Percentiles rank a stretch among this genome's conserved stretches.
Conservation (phyloP, 768 basidiomycete species). For the Amanita thiersii region DNA sequence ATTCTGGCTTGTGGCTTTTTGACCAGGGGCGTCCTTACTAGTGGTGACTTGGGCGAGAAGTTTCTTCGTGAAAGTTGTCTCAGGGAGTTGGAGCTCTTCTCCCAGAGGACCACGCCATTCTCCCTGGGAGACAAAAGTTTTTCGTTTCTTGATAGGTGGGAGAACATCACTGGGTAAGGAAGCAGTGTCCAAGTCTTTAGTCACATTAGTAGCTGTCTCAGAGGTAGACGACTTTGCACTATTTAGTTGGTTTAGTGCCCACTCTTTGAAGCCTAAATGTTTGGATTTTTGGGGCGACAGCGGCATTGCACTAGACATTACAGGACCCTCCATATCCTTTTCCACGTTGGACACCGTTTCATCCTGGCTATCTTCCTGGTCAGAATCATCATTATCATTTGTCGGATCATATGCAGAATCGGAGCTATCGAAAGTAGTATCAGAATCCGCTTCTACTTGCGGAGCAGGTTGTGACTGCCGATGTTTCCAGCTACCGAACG, state of each 20-base stretch:
- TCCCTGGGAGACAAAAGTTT: conserved; percentile 20
- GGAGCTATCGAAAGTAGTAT: conserved; percentile 70
- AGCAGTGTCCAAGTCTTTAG: conserved; percentile 14
- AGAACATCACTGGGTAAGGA: conserved; percentile 5
- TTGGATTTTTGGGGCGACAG: conserved; percentile 26
- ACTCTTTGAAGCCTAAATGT: conserved; percentile 69
- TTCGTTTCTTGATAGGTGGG: conserved; percentile 32
- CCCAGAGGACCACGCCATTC: conserved; percentile 78
- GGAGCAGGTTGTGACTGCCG: conserved; percentile 16
- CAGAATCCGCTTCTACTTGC: conserved; percentile 36
- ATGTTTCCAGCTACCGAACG: conserved; percentile 45
- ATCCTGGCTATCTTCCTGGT: conserved; percentile 17
- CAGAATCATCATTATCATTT: conserved; percentile 15
- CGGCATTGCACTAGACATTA: conserved; percentile 13
- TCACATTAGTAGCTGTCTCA: conserved; percentile 2
- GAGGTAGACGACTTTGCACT: conserved; percentile 28
- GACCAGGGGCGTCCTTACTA: conserved; percentile 8
- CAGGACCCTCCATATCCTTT: conserved; percentile 5
- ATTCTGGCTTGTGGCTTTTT: conserved; percentile 11
- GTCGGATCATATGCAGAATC: conserved; percentile 59
- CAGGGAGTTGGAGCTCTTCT: conserved; percentile 56
- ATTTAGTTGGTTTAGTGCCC: conserved; percentile 78
- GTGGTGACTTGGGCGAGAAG: conserved; percentile 21
- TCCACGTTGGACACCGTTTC: conserved; percentile 11
- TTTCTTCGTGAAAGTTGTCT: conserved; percentile 50